These are phyloP conservation scores for Pichia sp. DNA, from an alignment of 1,139 yeast genomes.

Conservation along the genomic window DNA sequence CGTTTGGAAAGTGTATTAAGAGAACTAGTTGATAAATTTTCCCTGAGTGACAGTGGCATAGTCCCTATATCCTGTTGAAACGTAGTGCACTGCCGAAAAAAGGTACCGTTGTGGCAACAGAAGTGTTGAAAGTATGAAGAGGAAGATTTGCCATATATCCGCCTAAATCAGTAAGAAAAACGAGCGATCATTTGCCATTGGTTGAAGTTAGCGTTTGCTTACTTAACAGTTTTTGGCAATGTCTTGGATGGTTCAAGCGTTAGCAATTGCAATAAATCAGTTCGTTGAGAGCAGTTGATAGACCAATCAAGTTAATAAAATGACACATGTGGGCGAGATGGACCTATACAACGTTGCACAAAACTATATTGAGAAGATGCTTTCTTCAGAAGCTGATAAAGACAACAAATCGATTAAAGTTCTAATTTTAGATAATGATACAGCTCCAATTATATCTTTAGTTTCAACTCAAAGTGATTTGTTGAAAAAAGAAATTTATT, in stretches of 20 bases:
- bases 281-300: background rate
- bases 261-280: background rate
- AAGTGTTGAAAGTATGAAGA: too few relatives aligned
- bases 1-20: slow-evolving; percentile 14
- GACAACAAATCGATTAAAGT: slow-evolving; percentile 44
- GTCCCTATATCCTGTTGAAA: too few relatives aligned
- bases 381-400: slow-evolving; percentile 26
- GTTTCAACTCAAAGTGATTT: slow-evolving; percentile 83
- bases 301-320: background rate
- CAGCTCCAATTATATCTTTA: slow-evolving; percentile 80
- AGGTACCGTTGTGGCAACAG: too few relatives aligned
- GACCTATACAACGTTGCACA: slow-evolving; percentile 48
- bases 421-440: slow-evolving; percentile 67
- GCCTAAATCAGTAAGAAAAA: too few relatives aligned
- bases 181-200: too few relatives aligned
- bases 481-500: slow-evolving; percentile 71
- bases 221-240: background rate
- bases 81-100: too few relatives aligned
- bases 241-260: background rate
- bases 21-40: background rate
- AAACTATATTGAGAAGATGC: slow-evolving; percentile 43
- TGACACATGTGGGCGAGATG: slow-evolving; percentile 32
- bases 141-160: background rate
- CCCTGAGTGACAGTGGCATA: background rate
- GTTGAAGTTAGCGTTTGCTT: too few relatives aligned